These are phyloP conservation scores for Pholiota molesta DNA, from an alignment of 768 basidiomycete genomes.

Conservation along the genomic window DNA sequence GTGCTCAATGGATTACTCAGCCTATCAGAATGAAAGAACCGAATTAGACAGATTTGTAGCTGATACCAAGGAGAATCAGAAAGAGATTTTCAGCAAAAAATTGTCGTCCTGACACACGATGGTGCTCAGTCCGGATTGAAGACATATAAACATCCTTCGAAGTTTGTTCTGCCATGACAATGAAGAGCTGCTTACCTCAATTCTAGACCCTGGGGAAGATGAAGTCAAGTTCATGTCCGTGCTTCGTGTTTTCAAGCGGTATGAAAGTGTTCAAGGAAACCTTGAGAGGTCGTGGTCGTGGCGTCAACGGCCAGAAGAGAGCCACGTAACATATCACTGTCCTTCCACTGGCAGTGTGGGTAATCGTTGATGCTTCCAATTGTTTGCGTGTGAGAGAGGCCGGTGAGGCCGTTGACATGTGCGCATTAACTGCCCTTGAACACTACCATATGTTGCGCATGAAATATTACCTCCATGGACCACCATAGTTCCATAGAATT, in stretches of 20 bases:
- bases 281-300: neutral
- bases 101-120: neutral
- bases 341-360: too few species aligned
- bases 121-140: conserved; percentile 12
- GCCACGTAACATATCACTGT: neutral
- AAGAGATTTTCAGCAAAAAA: neutral
- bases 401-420: neutral
- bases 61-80: neutral
- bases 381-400: neutral
- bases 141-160: conserved; percentile 6
- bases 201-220: neutral
- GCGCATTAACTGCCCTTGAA: neutral
- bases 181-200: neutral
- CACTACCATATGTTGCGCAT: neutral
- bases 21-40: neutral
- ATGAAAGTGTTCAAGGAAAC: neutral
- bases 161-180: too few species aligned
- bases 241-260: neutral
- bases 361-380: neutral
- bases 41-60: neutral
- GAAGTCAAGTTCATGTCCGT: neutral
- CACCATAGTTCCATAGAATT: neutral
- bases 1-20: neutral
- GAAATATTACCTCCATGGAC: neutral
- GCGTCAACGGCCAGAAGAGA: neutral